These are phyloP conservation scores for Colletotrichum higginsianum DNA, from an alignment of 2,329 filamentous ascomycete genomes.

Conservation along the genomic window DNA sequence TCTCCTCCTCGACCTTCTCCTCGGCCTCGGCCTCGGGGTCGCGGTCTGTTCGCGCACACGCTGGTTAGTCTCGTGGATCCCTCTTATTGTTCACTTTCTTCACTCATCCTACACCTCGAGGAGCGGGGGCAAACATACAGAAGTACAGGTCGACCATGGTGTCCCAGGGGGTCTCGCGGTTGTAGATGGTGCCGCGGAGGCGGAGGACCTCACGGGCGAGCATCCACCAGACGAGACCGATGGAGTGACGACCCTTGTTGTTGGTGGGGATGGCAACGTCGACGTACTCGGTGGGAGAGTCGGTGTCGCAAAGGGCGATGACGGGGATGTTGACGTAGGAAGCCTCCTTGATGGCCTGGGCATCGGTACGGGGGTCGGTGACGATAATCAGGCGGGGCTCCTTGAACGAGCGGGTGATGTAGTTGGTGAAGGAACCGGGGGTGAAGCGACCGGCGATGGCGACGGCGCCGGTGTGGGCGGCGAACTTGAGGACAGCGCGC, in stretches of 20 bases:
- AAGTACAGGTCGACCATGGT: constrained; percentile 99
- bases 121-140: constrained; percentile 69
- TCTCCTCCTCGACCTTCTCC: constrained; percentile 96
- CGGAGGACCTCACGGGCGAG: constrained; percentile 99
- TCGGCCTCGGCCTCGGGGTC: constrained; percentile 99
- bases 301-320: constrained; percentile 98
- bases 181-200: constrained; percentile 95
- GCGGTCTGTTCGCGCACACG: constrained; percentile 73
- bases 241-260: constrained; percentile 99
- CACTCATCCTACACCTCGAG: neutral
- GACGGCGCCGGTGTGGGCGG: constrained; percentile 96
- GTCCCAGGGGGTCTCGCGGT: constrained; percentile 97
- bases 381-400: constrained; percentile 99
- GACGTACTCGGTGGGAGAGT: constrained; percentile 99
- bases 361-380: constrained; percentile 99
- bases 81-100: neutral
- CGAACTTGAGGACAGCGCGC: constrained; percentile 99
- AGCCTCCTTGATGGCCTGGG: constrained; percentile 99
- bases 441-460: constrained; percentile 99
- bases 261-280: constrained; percentile 99
- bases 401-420: constrained; percentile 99
- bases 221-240: constrained; percentile 99
- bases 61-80: constrained; percentile 17
- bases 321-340: constrained; percentile 99
- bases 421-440: constrained; percentile 99